Conservation (phyloP, 495 filamentous ascomycete species). For the Cercophora newfieldiana region DNA sequence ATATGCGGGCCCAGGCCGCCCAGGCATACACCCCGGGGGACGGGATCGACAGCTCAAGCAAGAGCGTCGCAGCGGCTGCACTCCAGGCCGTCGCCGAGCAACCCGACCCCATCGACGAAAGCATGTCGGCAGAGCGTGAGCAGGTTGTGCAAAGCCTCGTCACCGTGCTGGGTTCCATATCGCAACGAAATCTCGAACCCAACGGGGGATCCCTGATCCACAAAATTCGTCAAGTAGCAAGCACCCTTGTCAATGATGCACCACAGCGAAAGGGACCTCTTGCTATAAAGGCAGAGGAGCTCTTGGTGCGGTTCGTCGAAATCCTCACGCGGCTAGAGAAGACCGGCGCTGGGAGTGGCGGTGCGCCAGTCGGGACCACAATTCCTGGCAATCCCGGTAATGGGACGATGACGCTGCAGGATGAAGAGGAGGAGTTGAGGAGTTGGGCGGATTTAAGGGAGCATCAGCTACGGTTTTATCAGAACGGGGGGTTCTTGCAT, state of each 20-base stretch:
- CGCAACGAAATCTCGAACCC: slow-evolving; percentile 78
- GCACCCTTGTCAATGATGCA: slow-evolving; percentile 66
- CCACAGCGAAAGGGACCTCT: slow-evolving; percentile 56
- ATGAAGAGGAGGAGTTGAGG: slow-evolving; percentile 71
- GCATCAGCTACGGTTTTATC: slow-evolving; percentile 69
- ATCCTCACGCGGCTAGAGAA: slow-evolving; percentile 71
- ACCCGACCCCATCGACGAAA: slow-evolving; percentile 45
- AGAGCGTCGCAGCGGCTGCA: slow-evolving; percentile 28
- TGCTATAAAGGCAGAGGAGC: slow-evolving; percentile 60
- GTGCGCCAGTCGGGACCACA: background rate
- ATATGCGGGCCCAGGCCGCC: slow-evolving; percentile 26
- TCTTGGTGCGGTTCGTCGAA: slow-evolving; percentile 66
- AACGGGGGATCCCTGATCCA: slow-evolving; percentile 70
- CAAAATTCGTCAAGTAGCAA: slow-evolving; percentile 75
- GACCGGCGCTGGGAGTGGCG: slow-evolving; percentile 35
- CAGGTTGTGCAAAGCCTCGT: slow-evolving; percentile 74
- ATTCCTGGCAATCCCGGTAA: slow-evolving; percentile 3
- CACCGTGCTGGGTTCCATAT: slow-evolving; percentile 66
- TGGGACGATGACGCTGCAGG: slow-evolving; percentile 44
- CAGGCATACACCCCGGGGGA: slow-evolving; percentile 26
- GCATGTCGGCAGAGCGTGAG: slow-evolving; percentile 69
- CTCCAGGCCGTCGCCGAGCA: slow-evolving; percentile 26
- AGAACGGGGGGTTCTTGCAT: slow-evolving; percentile 56
- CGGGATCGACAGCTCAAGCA: slow-evolving; percentile 25
- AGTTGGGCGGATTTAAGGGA: slow-evolving; percentile 74